These are phyloP conservation scores for Xylariaceae sp. DNA, from an alignment of 2,329 filamentous ascomycete species.

Conservation along the genomic window DNA sequence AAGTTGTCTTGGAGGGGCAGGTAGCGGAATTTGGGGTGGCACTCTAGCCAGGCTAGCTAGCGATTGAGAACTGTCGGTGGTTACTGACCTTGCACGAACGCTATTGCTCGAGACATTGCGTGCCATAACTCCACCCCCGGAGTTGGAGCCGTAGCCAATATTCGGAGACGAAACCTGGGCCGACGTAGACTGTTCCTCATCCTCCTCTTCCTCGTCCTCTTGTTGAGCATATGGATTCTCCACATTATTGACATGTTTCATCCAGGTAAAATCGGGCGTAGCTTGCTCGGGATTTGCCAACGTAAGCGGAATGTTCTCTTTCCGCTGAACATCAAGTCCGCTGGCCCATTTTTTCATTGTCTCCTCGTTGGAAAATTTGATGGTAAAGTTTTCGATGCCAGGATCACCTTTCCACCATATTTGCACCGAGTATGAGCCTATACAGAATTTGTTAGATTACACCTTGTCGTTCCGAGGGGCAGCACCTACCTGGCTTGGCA, in stretches of 20 bases:
- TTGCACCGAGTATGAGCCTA: conserved; percentile 89
- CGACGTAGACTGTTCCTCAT: conserved; percentile 34
- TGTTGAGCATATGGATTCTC: conserved; percentile 77
- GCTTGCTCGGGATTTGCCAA: conserved; percentile 44
- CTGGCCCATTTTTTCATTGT: conserved; percentile 88
- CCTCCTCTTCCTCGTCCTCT: conserved; percentile 60
- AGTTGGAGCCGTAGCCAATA: conserved; percentile 31
- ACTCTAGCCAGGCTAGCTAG: conserved; percentile 54
- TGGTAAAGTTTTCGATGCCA: conserved; percentile 92
- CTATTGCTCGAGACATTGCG: conserved; percentile 72
- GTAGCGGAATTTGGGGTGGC: conserved; percentile 68
- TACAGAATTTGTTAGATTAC: conserved; percentile 9
- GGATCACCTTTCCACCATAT: conserved; percentile 99
- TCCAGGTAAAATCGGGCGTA: conserved; percentile 76
- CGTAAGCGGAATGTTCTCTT: conserved; percentile 52
- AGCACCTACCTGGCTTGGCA: conserved; percentile 74
- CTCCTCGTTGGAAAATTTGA: conserved; percentile 88
- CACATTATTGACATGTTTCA: conserved; percentile 61
- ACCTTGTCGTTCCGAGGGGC: conserved; percentile 8
- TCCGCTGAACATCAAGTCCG: conserved; percentile 73
- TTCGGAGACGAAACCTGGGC: conserved; percentile 35
- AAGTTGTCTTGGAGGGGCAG: conserved; percentile 53
- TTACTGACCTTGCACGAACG: conserved; percentile 70
- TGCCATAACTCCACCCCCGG: conserved; percentile 43
- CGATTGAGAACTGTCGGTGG: conserved; percentile 62